These are phyloP conservation scores for Xylaria sp. DNA, from an alignment of 2,329 filamentous ascomycete genomes.

Conservation along the genomic window DNA sequence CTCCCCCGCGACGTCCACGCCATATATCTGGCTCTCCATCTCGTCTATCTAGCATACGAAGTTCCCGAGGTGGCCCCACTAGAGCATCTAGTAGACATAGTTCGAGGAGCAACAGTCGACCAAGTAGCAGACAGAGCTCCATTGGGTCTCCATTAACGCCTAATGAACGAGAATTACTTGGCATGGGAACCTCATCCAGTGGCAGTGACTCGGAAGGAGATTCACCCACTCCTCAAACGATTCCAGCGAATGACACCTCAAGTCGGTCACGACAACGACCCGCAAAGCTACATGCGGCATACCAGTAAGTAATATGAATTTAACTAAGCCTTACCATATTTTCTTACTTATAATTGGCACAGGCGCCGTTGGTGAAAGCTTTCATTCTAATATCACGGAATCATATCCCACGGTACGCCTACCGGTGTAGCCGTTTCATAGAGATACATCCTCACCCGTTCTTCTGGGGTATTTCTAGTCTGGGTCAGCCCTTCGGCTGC, in stretches of 20 bases:
- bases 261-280: constrained; percentile 42
- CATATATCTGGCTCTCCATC: constrained; percentile 16
- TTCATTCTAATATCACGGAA: background rate
- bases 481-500: background rate
- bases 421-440: background rate
- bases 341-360: constrained; percentile 32
- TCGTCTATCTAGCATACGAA: constrained; percentile 18
- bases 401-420: background rate
- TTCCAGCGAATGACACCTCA: constrained; percentile 26
- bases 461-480: background rate
- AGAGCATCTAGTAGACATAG: constrained; percentile 35
- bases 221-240: constrained; percentile 38
- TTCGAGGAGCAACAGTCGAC: constrained; percentile 28
- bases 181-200: constrained; percentile 41
- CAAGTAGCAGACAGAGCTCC: constrained; percentile 34
- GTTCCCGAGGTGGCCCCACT: constrained; percentile 25
- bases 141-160: constrained; percentile 47
- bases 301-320: constrained; percentile 43
- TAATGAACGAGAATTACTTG: constrained; percentile 49
- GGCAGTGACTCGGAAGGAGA: constrained; percentile 42
- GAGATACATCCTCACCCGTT: background rate
- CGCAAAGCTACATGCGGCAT: constrained; percentile 43
- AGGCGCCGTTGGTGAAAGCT: constrained; percentile 45
- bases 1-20: constrained; percentile 22
- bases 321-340: background rate